phyloP scores from a whole-genome alignment of 768 basidiomycete species.

The Trametes punicea region DNA sequence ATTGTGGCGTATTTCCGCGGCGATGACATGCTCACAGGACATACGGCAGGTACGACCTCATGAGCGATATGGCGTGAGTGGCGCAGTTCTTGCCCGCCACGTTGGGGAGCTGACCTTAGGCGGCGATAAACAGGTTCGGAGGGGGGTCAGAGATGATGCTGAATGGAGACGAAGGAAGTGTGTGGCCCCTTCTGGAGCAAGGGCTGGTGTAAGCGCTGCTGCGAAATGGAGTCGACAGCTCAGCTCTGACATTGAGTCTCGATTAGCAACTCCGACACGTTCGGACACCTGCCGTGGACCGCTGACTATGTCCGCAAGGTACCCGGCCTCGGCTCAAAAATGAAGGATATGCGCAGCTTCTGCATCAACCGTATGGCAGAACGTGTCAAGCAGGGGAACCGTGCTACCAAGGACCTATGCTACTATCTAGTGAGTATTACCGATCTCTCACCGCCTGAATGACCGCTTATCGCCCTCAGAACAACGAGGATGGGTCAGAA shows the following conservation, averaged over 20 bases:
- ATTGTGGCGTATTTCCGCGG: background rate
- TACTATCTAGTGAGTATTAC: slow-evolving; percentile 39
- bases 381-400: slow-evolving; percentile 22
- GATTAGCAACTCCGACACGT: slow-evolving; percentile 15
- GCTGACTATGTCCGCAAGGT: slow-evolving; percentile 25
- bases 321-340: slow-evolving; percentile 16
- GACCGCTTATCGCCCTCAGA: slow-evolving; percentile 13
- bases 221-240: background rate
- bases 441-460: background rate
- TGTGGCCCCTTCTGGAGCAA: slow-evolving; percentile 30
- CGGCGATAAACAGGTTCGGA: slow-evolving; percentile 31
- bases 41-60: slow-evolving; percentile 30
- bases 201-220: slow-evolving; percentile 29
- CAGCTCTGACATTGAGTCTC: slow-evolving; percentile 11
- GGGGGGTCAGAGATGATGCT: slow-evolving; percentile 38
- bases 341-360: slow-evolving; percentile 21
- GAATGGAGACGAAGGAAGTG: slow-evolving; percentile 33
- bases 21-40: slow-evolving; percentile 2
- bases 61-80: slow-evolving; percentile 33
- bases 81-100: background rate
- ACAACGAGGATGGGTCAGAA: slow-evolving; percentile 29
- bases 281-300: slow-evolving; percentile 24
- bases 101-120: background rate
- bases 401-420: slow-evolving; percentile 33
- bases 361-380: slow-evolving; percentile 17